Base-by-base conservation (phyloP, 2,329 filamentous ascomycete species). In the Sporothrix inflata region DNA sequence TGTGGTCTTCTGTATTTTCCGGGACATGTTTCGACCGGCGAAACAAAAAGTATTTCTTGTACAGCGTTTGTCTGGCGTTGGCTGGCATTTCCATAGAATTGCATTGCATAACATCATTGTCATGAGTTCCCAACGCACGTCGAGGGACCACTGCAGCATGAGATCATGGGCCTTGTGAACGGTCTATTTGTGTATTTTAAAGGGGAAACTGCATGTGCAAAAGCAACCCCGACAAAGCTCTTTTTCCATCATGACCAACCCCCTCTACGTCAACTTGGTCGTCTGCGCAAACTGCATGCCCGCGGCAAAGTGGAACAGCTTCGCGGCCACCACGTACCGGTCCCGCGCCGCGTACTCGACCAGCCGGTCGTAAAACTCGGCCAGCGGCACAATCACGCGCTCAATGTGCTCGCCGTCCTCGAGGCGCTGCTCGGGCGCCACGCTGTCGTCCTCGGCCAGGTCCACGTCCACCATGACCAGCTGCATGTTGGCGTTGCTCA, bases 401-500 rank as follows among this genome's bases (percentile, higher is more conserved):
- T 89, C 83, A 73, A 90, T 90, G 77, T 87, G 85, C 80, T 90
- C 88, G 11, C 88, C 88, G 69, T 89, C 87, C 72, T 90, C 88
- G 45, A 89, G 80, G 67, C 84, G 82, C 79, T 90, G 88, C 80
- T 87, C 84, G 0, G 88, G 88, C 80, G 84, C 80, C 75, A 76
- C 75, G 34, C 83, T 81, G 14, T 82, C 83, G 3, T 82, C 84
- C 74, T 85, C 85, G 12, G 81, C 79, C 70, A 90, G 77, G 68
- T 86, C 78, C 16, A 89, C 87, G 79, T 89, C 86, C 16, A 90
- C 86, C 78, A 87, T 88, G 71, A 86, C 87, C 74, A 90, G 80
- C 81, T 88, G 84, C 86, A 89, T 88, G 76, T 89, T 90, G 68
- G 88, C 86, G 71, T 84, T 87, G 72, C 84, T 88, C 82, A 90